Base-by-base conservation (phyloP, 2,329 filamentous ascomycete genomes). In the Catunica adiposa region DNA sequence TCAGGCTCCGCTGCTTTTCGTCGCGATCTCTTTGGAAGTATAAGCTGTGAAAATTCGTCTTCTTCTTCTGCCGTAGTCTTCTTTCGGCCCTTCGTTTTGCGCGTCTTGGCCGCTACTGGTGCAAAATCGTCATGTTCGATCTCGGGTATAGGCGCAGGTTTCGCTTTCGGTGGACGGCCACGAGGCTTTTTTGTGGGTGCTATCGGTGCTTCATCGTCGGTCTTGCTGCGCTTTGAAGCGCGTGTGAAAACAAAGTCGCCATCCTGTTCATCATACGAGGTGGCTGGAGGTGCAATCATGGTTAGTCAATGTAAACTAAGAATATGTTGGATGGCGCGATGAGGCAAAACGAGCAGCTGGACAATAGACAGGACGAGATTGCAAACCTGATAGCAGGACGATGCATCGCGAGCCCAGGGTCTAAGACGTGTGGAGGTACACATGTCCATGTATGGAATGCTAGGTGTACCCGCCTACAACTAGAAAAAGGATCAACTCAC, bases 221-320 rank as follows among this genome's bases (percentile, higher is more conserved):
- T 75, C 69, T 83, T 87, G 59, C 74, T 73, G 63, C 78, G 70
- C 64, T 85, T 85, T 9, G 81, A 73, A 59, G 76, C 80, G 61
- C 84, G 78, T 60, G 82, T 80, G 66, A 89, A 89, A 57, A 80
- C 73, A 62, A 89, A 89, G 60, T 86, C 86, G 62, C 84, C 85
- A 70, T 86, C 82, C 63, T 84, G 78, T 66, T 89, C 84, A 62
- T 86, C 83, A 53, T 70, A 66, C 47, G 64, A 62, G 59, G 64
- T 64, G 60, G 69, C 71, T 71, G 31, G 46, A 34, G 31, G 37
- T 5, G 38, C 50, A 38, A 40, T 38, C 22, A 54, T 53, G 23
- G 57, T 50, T 44, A 56, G 57, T 60, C 2, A 29, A 53, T 5
- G 15, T 15, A 22, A 23, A n/a, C 40, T 34, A 14, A 20, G 26